These are phyloP conservation scores for Myxozyma monticola DNA, from an alignment of 805 yeast genomes.

Conservation along the genomic window DNA sequence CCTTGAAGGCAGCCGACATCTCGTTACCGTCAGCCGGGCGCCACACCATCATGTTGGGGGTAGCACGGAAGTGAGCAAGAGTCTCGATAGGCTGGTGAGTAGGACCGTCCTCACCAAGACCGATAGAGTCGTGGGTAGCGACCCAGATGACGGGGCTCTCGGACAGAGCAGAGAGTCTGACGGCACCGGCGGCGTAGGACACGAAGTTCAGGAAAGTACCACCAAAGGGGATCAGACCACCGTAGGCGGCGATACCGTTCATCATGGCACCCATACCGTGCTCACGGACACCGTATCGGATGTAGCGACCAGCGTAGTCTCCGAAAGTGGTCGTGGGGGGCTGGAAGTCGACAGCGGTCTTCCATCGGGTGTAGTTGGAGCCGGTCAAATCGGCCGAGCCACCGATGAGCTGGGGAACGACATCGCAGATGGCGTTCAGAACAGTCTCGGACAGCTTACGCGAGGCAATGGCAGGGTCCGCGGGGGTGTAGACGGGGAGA, in stretches of 20 bases:
- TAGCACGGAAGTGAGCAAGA: constrained; percentile 52
- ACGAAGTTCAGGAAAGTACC: constrained; percentile 97
- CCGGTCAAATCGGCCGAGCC: constrained; percentile 99
- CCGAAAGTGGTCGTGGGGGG: constrained; percentile 78
- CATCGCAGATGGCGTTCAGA: constrained; percentile 59
- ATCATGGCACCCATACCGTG: constrained; percentile 98
- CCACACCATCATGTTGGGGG: constrained; percentile 52
- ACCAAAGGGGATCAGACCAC: constrained; percentile 85
- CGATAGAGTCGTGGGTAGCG: constrained; percentile 60
- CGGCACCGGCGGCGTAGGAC: constrained; percentile 56
- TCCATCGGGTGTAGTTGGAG: constrained; percentile 90
- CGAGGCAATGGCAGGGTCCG: constrained; percentile 83
- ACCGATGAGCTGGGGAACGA: constrained; percentile 86
- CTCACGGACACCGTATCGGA: constrained; percentile 98
- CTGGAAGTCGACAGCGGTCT: constrained; percentile 87
- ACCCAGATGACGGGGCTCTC: constrained; percentile 51
- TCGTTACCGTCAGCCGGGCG: constrained; percentile 58
- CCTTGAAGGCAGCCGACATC: constrained; percentile 56
- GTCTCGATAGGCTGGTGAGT: constrained; percentile 59
- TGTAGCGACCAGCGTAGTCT: constrained; percentile 85
- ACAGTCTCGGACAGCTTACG: constrained; percentile 90
- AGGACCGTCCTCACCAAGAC: constrained; percentile 61
- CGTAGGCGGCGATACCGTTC: constrained; percentile 93
- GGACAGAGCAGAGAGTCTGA: constrained; percentile 51
- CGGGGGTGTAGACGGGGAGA: constrained; percentile 76